Conservation (phyloP, 345 rosid species). For the Populus tremula region DNA sequence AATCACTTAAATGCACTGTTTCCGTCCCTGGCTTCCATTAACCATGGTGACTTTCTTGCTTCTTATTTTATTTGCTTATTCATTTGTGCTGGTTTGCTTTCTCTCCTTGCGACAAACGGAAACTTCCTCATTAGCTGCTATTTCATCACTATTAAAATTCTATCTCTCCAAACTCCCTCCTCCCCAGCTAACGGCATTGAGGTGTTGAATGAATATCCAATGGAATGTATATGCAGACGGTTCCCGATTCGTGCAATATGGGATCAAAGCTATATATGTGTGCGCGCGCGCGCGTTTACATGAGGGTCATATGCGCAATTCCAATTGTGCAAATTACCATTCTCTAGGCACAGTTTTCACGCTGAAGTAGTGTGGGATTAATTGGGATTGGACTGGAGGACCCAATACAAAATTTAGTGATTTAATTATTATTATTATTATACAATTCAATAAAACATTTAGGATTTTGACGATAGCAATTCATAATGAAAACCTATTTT, state of each 20-base stretch:
- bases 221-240: conserved; percentile 26
- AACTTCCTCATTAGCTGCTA: conserved; percentile 15
- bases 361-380: too few species aligned
- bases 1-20: background rate
- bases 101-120: conserved; percentile 16
- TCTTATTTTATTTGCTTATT: background rate
- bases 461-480: too few species aligned
- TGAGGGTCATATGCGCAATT: background rate
- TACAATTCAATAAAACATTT: too few species aligned
- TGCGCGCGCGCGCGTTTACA: too few species aligned
- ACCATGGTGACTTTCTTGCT: conserved; percentile 34
- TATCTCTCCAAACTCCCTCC: conserved; percentile 1
- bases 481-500: too few species aligned
- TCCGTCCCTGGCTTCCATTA: conserved; percentile 36
- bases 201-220: background rate
- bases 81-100: background rate
- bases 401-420: too few species aligned
- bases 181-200: background rate
- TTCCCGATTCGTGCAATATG: conserved; percentile 18
- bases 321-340: background rate
- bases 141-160: background rate
- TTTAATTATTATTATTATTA: too few species aligned
- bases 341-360: background rate
- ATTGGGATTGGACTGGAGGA: too few species aligned
- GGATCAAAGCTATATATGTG: background rate